Evolutionary conservation across 208 protist species (phyloP).

Genomic region (Hexamita inflata): DNA sequence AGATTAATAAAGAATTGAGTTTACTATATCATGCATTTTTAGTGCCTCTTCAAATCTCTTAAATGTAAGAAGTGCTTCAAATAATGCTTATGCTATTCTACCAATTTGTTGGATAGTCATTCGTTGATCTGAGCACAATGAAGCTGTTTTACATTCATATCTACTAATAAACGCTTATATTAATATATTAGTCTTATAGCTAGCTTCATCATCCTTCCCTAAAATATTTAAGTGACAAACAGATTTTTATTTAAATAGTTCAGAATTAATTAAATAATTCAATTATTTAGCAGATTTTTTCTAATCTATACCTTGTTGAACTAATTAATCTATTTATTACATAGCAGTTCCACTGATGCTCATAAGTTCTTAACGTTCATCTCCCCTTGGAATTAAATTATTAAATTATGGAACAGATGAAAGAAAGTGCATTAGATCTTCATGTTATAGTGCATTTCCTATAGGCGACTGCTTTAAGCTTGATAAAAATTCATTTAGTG

Average conservation of each 20-base stretch:
- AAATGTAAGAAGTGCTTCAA: background rate
- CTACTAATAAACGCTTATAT: conserved; percentile 10
- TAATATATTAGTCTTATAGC: background rate
- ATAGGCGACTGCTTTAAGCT: conserved; percentile 53
- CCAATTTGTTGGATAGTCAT: background rate
- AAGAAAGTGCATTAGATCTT: conserved; percentile 70
- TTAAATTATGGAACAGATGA: conserved; percentile 77
- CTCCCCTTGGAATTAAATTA: conserved; percentile 56
- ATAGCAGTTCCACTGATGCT: background rate
- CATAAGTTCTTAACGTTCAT: conserved; percentile 55
- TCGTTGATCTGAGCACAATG: background rate
- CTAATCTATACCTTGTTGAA: background rate
- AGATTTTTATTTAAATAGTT: no score
- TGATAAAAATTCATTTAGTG: conserved; percentile 76
- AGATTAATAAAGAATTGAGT: background rate
- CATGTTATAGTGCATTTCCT: conserved; percentile 56
- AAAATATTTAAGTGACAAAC: background rate
- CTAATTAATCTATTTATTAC: background rate
- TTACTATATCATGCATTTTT: conserved; percentile 15
- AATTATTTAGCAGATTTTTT: background rate
- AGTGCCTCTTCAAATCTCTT: conserved; percentile 5
- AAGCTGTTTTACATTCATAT: background rate
- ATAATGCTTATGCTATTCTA: conserved; percentile 1
- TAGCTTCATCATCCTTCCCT: background rate
- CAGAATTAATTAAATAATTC: background rate